These are phyloP conservation scores for Gossypium trilobum DNA, from an alignment of 441 rosid species.

Conservation along the genomic window DNA sequence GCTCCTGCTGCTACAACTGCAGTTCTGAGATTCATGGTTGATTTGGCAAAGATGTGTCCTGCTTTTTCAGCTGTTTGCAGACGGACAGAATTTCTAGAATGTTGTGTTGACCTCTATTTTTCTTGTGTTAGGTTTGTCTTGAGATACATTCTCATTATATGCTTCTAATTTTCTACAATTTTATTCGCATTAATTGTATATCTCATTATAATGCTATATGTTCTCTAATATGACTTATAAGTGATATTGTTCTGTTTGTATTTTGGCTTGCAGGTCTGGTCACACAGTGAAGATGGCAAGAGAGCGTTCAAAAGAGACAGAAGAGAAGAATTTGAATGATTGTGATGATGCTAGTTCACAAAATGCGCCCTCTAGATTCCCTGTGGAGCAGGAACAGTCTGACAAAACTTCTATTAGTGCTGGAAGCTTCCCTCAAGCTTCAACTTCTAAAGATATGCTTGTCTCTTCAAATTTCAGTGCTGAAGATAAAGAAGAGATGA, in stretches of 20 bases:
- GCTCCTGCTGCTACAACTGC: conserved; percentile 99
- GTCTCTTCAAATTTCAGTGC: conserved; percentile 33
- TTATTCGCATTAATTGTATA: conserved; percentile 5
- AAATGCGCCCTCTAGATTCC: conserved; percentile 74
- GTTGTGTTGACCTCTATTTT: conserved; percentile 91
- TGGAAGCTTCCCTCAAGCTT: conserved; percentile 88
- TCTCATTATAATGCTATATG: conserved; percentile 16
- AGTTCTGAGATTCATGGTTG: conserved; percentile 97
- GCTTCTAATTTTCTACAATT: not conserved
- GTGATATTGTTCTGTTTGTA: conserved; percentile 8
- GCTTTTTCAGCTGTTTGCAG: conserved; percentile 91
- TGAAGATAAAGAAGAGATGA: conserved; percentile 44
- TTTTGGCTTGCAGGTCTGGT: conserved; percentile 63
- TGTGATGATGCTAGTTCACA: conserved; percentile 70
- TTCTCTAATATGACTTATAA: conserved; percentile 14
- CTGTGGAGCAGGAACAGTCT: conserved; percentile 79
- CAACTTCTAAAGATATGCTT: conserved; percentile 74
- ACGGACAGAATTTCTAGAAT: conserved; percentile 84
- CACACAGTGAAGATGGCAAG: conserved; percentile 84
- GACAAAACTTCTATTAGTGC: conserved; percentile 68
- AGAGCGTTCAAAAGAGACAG: conserved; percentile 59
- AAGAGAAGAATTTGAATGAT: conserved; percentile 76
- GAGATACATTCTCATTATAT: conserved; percentile 18
- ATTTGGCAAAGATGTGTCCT: conserved; percentile 95
- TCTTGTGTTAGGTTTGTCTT: conserved; percentile 88